Evolutionary conservation across 2,329 filamentous ascomycete species (phyloP).

Genomic region (Fusarium bulbicola): DNA sequence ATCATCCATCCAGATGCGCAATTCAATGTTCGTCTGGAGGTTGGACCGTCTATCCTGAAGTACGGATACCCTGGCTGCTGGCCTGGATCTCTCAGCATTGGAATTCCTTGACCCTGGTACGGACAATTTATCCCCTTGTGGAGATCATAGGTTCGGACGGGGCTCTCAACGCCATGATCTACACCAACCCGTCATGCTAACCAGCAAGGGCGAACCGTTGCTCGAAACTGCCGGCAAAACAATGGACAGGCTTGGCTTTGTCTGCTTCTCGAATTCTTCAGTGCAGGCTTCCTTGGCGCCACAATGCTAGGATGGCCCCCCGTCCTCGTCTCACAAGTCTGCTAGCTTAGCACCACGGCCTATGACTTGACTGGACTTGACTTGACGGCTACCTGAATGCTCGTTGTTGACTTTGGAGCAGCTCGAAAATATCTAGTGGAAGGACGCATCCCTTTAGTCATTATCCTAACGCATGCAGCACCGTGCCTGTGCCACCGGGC

Average conservation of each 20-base stretch:
- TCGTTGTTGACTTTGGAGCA: conserved; percentile 4
- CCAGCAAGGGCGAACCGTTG: conserved; percentile 38
- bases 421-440: conserved; percentile 12
- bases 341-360: conserved; percentile 17
- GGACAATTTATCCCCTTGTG: conserved; percentile 45
- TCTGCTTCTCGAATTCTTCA: conserved; percentile 33
- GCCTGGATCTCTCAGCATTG: conserved; percentile 18
- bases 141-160: conserved; percentile 46
- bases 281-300: conserved; percentile 29
- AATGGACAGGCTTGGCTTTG: conserved; percentile 24
- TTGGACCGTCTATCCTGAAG: conserved; percentile 22
- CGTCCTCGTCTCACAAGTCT: conserved; percentile 17
- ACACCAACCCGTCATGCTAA: conserved; percentile 41
- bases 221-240: conserved; percentile 42
- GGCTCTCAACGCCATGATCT: conserved; percentile 45
- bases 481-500: conserved; percentile 35
- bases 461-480: conserved; percentile 34
- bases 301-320: conserved; percentile 28
- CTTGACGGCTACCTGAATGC: conserved; percentile 10
- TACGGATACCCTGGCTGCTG: conserved; percentile 5
- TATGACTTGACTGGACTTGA: conserved; percentile 19
- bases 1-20: conserved; percentile 19
- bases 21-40: conserved; percentile 21
- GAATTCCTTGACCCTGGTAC: conserved; percentile 35
- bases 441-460: conserved; percentile 24